Evolutionary conservation across 257 asterid species (phyloP).

Genomic region (Penstemon barbatus): DNA sequence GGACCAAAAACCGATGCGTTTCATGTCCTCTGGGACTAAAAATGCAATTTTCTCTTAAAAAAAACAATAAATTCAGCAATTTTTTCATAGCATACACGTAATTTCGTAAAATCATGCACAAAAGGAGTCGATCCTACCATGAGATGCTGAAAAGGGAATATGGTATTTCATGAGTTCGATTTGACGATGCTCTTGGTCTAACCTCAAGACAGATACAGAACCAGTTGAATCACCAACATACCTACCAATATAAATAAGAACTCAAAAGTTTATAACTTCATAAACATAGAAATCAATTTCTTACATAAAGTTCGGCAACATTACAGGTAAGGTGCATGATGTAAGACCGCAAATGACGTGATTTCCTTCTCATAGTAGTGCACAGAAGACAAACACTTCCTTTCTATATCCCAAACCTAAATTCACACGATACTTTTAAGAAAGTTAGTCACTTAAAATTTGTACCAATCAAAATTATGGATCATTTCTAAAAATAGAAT

Average conservation of each 20-base stretch:
- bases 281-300: slow-evolving; percentile 11
- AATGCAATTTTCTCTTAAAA: too few relatives aligned
- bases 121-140: slow-evolving; percentile 46
- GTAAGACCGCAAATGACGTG: slow-evolving; percentile 59
- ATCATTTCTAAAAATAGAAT: neutral
- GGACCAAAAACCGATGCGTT: too few relatives aligned
- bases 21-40: too few relatives aligned
- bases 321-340: slow-evolving; percentile 68
- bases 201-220: slow-evolving; percentile 62
- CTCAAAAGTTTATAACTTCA: slow-evolving; percentile 21
- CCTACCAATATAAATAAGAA: slow-evolving; percentile 44
- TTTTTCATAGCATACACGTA: neutral
- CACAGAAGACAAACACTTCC: slow-evolving; percentile 49
- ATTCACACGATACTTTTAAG: slow-evolving; percentile 23
- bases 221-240: slow-evolving; percentile 79
- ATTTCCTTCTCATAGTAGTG: slow-evolving; percentile 64
- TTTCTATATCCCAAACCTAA: slow-evolving; percentile 88
- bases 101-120: neutral
- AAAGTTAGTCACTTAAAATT: slow-evolving; percentile 20
- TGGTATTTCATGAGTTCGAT: slow-evolving; percentile 72
- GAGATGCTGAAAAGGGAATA: slow-evolving; percentile 71
- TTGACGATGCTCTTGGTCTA: slow-evolving; percentile 42
- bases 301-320: slow-evolving; percentile 4
- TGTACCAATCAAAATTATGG: neutral
- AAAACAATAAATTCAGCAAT: too few relatives aligned